Conservation (phyloP, 768 basidiomycete species). For the Lactarius trivialis region DNA sequence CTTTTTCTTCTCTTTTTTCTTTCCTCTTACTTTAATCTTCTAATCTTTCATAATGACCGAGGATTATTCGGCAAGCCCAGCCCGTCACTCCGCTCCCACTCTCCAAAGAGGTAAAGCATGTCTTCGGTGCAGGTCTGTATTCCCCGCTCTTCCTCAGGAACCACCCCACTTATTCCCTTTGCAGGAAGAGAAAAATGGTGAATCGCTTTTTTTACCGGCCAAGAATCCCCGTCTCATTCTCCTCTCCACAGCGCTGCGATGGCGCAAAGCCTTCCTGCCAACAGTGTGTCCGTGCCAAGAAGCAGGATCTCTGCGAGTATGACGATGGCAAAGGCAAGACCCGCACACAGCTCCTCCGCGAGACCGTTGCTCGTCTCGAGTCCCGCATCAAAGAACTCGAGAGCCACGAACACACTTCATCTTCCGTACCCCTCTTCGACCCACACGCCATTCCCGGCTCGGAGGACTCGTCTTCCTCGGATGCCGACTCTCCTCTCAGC, state of each 20-base stretch:
- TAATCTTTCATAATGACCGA: constrained; percentile 24
- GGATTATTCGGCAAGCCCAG: constrained; percentile 14
- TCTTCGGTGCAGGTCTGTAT: constrained; percentile 24
- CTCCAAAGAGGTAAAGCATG: constrained; percentile 25
- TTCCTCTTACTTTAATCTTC: constrained; percentile 16
- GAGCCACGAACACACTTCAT: constrained; percentile 62
- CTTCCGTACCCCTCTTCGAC: constrained; percentile 64
- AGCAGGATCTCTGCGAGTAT: constrained; percentile 67
- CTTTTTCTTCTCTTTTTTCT: constrained; percentile 6
- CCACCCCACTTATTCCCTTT: constrained; percentile 3
- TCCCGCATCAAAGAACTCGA: constrained; percentile 67
- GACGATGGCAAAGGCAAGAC: constrained; percentile 84
- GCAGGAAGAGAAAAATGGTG: constrained; percentile 25
- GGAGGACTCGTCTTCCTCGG: constrained; percentile 32
- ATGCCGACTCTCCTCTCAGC: constrained; percentile 30
- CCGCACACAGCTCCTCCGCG: constrained; percentile 69
- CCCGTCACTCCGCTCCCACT: constrained; percentile 19
- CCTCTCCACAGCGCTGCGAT: constrained; percentile 56
- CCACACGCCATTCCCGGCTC: constrained; percentile 42
- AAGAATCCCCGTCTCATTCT: not conserved
- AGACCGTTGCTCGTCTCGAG: constrained; percentile 69
- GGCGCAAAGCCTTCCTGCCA: constrained; percentile 71
- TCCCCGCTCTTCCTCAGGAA: not conserved
- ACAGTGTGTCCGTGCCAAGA: constrained; percentile 74
- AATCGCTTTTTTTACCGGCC: not conserved